Evolutionary conservation across 192 early-diverging fungal species (phyloP).

Genomic region (Umbelopsis vinacea): DNA sequence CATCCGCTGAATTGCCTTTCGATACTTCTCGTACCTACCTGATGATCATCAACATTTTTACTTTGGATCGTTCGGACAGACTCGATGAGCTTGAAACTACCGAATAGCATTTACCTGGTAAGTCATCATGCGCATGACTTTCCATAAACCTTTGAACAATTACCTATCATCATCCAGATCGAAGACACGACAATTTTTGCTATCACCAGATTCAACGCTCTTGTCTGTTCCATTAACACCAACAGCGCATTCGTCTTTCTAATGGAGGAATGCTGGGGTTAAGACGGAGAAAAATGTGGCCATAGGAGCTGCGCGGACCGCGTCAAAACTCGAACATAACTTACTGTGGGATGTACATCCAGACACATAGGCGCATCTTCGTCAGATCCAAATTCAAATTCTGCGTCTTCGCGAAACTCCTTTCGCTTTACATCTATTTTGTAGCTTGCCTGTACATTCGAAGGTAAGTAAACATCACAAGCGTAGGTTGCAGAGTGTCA

Average conservation of each 20-base stretch:
- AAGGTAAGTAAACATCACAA: neutral
- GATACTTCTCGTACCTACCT: slow-evolving; percentile 41
- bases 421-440: slow-evolving; percentile 46
- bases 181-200: slow-evolving; percentile 82
- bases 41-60: slow-evolving; percentile 56
- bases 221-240: slow-evolving; percentile 74
- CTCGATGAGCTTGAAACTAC: slow-evolving; percentile 26
- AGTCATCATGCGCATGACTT: neutral
- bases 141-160: neutral
- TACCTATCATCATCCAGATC: slow-evolving; percentile 52
- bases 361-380: slow-evolving; percentile 90
- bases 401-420: slow-evolving; percentile 39
- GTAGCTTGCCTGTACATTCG: slow-evolving; percentile 49
- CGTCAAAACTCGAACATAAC: neutral
- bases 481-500: neutral
- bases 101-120: neutral
- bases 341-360: slow-evolving; percentile 78
- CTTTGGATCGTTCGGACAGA: slow-evolving; percentile 53
- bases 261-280: neutral
- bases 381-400: slow-evolving; percentile 40
- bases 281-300: neutral
- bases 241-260: slow-evolving; percentile 64
- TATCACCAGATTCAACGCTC: slow-evolving; percentile 69
- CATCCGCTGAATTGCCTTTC: neutral
- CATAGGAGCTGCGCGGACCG: neutral